Base-by-base conservation (phyloP, 73 alveolate species). In the Urostyla sp. region DNA sequence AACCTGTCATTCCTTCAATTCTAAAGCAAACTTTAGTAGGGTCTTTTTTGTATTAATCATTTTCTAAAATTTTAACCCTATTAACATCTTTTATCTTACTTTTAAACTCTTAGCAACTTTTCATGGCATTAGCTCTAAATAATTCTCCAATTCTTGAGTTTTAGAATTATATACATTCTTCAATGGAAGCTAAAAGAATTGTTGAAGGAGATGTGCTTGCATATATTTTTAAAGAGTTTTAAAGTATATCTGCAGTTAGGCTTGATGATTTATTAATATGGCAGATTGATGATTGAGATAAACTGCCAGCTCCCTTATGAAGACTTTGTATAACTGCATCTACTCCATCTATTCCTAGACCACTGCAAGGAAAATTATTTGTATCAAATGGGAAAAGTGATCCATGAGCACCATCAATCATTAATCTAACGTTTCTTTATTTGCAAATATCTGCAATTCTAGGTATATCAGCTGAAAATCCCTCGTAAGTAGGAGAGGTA, bases 381-480 rank as follows among this genome's bases (percentile, higher is more conserved):
- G 43, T 61, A 11, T n/a, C 10, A 31, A 66, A 66, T 30, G 37
- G 44, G 55, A 11, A 66, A 32, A 34, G 58, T 16, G 80, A 66
- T 1, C 80, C 80, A 66, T 66, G 80, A 40, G 80, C 80, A n/a
- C 44, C 80, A 43, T 66, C 80, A 15, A 66, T 66, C 28, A 66
- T 15, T 2, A 66, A 16, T 16, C 52, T 40, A 10, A 40, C 20
- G 16, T 16, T 16, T 16, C 15, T 40, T 40, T 11, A 16, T 16
- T 40, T 40, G 16, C 52, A 40, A 40, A 11, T 11, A 40, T 10
- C 52, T 40, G 52, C 52, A 40, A 40, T 40, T 40, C 20, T 16
- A 11, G 52, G 52, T 11, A 40, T 16, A 40, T 40, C 52, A 40
- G 52, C 52, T 10, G 52, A 11, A 11, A 40, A 16, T 40, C 52